Percentiles rank a stretch among this genome's conserved stretches.
Conservation (phyloP, 805 yeast genomes). For the Ogataea parapolymorpha region DNA sequence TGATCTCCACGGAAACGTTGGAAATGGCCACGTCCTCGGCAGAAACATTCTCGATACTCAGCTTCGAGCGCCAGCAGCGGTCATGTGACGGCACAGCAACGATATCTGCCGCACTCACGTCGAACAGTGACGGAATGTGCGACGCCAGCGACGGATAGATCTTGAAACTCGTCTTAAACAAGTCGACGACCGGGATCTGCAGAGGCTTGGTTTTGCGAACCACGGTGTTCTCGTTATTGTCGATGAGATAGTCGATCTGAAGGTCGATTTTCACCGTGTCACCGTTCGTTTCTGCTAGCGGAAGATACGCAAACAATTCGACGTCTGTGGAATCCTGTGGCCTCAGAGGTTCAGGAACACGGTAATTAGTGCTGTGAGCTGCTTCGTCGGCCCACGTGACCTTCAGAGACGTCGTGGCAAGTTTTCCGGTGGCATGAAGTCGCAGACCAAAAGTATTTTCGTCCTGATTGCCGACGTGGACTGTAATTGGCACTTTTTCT, state of each 20-base stretch:
- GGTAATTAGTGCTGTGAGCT: conserved; percentile 6
- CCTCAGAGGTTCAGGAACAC: conserved; percentile 12
- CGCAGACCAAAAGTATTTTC: conserved; percentile 31
- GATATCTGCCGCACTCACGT: conserved; percentile 13
- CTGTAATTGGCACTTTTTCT: conserved; percentile 25
- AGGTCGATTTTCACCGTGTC: conserved; percentile 19
- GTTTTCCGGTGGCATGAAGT: conserved; percentile 14
- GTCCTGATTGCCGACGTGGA: conserved; percentile 33
- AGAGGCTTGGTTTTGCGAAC: conserved; percentile 25
- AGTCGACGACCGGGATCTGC: conserved; percentile 28
- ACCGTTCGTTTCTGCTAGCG: conserved; percentile 17
- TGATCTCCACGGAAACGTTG: conserved; percentile 19
- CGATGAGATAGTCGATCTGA: conserved; percentile 26
- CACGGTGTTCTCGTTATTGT: conserved; percentile 29
- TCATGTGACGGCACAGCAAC: conserved; percentile 29
- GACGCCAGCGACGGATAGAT: conserved; percentile 33
- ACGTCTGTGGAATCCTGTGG: conserved; percentile 1
- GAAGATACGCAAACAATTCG: conserved; percentile 18
- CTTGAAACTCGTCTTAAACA: conserved; percentile 29
- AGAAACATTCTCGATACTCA: conserved; percentile 30
- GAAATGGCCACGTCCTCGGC: conserved; percentile 35
- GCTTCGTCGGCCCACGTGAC: conserved; percentile 20
- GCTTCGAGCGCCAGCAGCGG: conserved; percentile 36
- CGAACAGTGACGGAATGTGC: conserved; percentile 28
- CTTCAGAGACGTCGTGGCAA: conserved; percentile 11